Evolutionary conservation across 495 filamentous ascomycete species (phyloP), one percentile per base, ranked within the genome.

Genomic region (Lindgomyces ingoldianus): DNA sequence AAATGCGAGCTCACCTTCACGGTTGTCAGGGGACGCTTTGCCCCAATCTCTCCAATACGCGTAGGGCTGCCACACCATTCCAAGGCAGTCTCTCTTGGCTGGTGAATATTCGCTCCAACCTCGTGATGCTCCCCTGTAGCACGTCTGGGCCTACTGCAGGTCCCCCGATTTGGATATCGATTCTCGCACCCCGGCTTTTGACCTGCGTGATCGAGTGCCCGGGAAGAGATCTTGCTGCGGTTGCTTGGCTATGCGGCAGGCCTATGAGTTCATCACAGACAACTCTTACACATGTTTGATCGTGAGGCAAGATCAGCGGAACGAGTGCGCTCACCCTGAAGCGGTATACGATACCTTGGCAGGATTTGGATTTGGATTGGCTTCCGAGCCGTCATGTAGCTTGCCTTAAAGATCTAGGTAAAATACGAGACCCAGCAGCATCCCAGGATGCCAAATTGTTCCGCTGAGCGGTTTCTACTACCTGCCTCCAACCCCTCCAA

Each of bases 101-200:
- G 44, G 6, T 4, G 18, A 18, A 22, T 22, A 47, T 6, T 22
- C 21, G 6, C 16, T 19, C n/a, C 29, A n/a, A 26, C 29, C 51
- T 55, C 51, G 51, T 52, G 33, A 53, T 18, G 16, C 45, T 52
- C 22, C 58, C 57, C 57, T 62, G 65, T 46, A 46, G 25, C 9
- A 52, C 11, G 59, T 63, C 58, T 51, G 27, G 50, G 36, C 39
- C 63, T 62, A 64, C 65, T 68, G 65, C 65, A 64, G 52, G 59
- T 60, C 48, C 65, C 44, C 65, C 49, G 59, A 63, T 68, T 59
- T 44, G 65, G 60, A 68, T 27, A 25, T 27, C 21, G 46, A 66
- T 62, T 22, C 29, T 30, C 42, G n/a, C 42, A 57, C 41, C 49
- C 50, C 45, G 36, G 57, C 16, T 25, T 19, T 24, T n/a, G 22